A percentile compares a stretch with the other conserved stretches of the same genome.
Evolutionary conservation across 306 rosid species (phyloP).

Genomic region (Castanea crenata): DNA sequence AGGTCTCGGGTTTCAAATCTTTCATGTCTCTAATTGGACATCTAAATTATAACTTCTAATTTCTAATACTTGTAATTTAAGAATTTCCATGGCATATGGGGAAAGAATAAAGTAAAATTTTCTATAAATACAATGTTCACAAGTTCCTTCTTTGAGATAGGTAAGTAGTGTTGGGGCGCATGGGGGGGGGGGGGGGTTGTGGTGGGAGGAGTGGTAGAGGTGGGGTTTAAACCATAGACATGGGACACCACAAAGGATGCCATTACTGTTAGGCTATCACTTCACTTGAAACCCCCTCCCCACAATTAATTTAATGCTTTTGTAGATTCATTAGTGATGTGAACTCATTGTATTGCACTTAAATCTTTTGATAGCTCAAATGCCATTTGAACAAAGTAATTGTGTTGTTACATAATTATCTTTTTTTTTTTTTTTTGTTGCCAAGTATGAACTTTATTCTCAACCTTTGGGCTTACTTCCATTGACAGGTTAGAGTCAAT

Average conservation of each 20-base stretch:
- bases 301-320: no score
- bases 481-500: constrained; percentile 91
- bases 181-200: no score
- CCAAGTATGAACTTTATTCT: constrained; percentile 1
- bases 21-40: not conserved
- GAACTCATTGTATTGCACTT: not conserved
- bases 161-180: no score
- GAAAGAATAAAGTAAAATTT: not conserved
- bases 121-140: not conserved
- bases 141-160: not conserved
- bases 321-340: not conserved
- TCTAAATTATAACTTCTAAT: not conserved
- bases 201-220: no score
- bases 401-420: not conserved
- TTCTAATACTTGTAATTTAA: not conserved
- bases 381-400: not conserved
- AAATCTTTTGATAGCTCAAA: constrained; percentile 3
- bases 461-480: constrained; percentile 15
- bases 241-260: no score
- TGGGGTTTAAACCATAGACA: no score
- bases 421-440: not conserved
- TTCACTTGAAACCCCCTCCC: no score
- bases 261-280: no score
- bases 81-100: not conserved
- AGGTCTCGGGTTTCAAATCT: not conserved